A percentile compares a stretch with the other conserved stretches of the same genome.
Conservation (phyloP, 106 monocot species). For the Allium cepa region DNA sequence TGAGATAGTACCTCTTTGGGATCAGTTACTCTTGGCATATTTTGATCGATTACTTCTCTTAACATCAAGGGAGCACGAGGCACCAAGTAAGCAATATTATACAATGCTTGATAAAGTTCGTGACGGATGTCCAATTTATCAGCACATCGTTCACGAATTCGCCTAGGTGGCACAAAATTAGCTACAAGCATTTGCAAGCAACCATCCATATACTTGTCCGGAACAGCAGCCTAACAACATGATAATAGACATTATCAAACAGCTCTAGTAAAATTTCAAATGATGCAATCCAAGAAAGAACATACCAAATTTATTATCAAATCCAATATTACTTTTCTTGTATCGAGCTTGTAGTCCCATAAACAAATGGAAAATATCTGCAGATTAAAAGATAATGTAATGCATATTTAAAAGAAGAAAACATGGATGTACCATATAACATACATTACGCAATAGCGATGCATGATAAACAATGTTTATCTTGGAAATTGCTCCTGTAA, state of each 20-base stretch:
- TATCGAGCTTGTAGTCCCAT: constrained; percentile 39
- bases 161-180: constrained; percentile 39
- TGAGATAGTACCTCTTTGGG: constrained; percentile 30
- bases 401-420: not conserved
- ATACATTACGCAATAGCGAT: constrained; percentile 44
- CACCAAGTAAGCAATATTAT: constrained; percentile 35
- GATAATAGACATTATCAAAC: not conserved
- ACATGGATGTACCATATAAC: not conserved
- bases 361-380: constrained; percentile 49
- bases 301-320: constrained; percentile 53
- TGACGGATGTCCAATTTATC: constrained; percentile 39
- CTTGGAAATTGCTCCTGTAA: constrained; percentile 44
- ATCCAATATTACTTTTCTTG: constrained; percentile 46
- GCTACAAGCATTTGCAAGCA: constrained; percentile 64
- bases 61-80: constrained; percentile 57
- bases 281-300: not conserved
- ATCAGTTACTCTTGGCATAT: constrained; percentile 33
- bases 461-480: constrained; percentile 31
- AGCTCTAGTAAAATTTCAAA: not conserved
- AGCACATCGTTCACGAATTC: constrained; percentile 12
- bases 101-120: constrained; percentile 30
- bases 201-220: constrained; percentile 47
- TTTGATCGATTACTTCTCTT: constrained; percentile 32
- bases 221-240: constrained; percentile 41
- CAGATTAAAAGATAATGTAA: not conserved